Evolutionary conservation across 768 basidiomycete species (phyloP), one percentile per base, ranked within the genome.

Genomic region (Suillus ampliporus): DNA sequence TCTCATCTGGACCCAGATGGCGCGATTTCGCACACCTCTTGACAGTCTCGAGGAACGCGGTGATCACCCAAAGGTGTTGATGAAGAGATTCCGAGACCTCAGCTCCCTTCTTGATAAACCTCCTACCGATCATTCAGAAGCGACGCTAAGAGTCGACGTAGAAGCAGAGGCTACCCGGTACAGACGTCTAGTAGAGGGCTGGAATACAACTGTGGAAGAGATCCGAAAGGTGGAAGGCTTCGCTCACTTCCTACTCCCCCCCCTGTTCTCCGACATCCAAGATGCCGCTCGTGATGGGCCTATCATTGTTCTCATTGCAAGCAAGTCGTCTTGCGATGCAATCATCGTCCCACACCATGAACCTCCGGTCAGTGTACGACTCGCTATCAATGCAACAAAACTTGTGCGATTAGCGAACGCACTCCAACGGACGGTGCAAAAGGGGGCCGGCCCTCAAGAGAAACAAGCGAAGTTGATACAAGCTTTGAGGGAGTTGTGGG

Each of bases 201-300:
- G 67, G 65, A 63, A 67, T 6, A 37, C 56, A n/a, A 21, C 60
- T 14, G 53, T 68, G n/a, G 26, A 14, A 7, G 34, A 66, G 13
- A 66, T 69, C 38, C 60, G 70, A 17, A 17, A 53, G 17, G 19
- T 65, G 4, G 61, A 57, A 15, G 68, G 68, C 2, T 66, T 69
- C 56, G 35, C 43, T 4, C 38, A 62, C 9, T 68, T 69, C 38
- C 43, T 69, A 7, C 50, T 51, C 15, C 61, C 67, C n/a, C n/a
- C n/a, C n/a, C n/a, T n/a, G n/a, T n/a, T n/a, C n/a, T 19, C 37
- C 2, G 60, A 57, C 15, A 43, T 67, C 3, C 40, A 26, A 9
- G 34, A n/a, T 9, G 66, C 62, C 40, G 60, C 52, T 46, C 37
- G 23, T 14, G 61, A 47, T 52, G 61, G 61, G 9, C 61, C 52